Evolutionary conservation across 768 basidiomycete genomes (phyloP).

Genomic region (Xerocomellus chrysenteron): DNA sequence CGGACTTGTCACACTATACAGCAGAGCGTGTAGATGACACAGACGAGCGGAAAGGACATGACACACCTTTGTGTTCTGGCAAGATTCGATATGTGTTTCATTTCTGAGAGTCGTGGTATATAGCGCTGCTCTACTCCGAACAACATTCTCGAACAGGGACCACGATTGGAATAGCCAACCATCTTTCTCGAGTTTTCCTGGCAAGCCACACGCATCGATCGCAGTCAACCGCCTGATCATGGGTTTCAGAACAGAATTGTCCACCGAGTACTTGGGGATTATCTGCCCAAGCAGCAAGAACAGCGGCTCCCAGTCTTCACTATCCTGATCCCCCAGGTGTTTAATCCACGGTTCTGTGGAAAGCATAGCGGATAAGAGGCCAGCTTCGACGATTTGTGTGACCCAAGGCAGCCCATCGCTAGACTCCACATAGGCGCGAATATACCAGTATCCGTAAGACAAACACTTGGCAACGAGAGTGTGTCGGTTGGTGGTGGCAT

Average conservation of each 20-base stretch:
- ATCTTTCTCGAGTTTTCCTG: slow-evolving; percentile 13
- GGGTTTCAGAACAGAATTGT: slow-evolving; percentile 17
- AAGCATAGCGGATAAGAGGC: slow-evolving; percentile 26
- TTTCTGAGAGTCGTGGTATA: slow-evolving; percentile 5
- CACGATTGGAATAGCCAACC: slow-evolving; percentile 20
- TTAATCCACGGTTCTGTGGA: slow-evolving; percentile 27
- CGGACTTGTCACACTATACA: slow-evolving; percentile 25
- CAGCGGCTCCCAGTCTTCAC: slow-evolving; percentile 32
- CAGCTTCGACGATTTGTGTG: slow-evolving; percentile 23
- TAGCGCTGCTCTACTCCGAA: slow-evolving; percentile 16
- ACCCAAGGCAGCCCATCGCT: slow-evolving; percentile 29
- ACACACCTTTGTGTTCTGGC: slow-evolving; percentile 27
- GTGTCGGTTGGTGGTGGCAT: slow-evolving; percentile 1
- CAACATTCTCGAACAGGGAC: slow-evolving; percentile 18
- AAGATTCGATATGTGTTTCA: slow-evolving; percentile 20
- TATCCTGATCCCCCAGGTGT: slow-evolving; percentile 13
- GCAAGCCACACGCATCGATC: slow-evolving; percentile 15
- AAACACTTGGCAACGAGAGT: slow-evolving; percentile 23
- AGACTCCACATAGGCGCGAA: slow-evolving; percentile 27
- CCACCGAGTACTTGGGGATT: slow-evolving; percentile 29
- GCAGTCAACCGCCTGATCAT: slow-evolving; percentile 13
- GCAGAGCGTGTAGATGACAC: background rate
- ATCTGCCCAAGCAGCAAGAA: slow-evolving; percentile 23
- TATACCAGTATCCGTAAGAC: slow-evolving; percentile 32
- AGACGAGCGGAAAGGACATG: background rate